phyloP scores from a whole-genome alignment of 1,284 basidiomycete species.

The Cutaneotrichosporon arboriforme region DNA sequence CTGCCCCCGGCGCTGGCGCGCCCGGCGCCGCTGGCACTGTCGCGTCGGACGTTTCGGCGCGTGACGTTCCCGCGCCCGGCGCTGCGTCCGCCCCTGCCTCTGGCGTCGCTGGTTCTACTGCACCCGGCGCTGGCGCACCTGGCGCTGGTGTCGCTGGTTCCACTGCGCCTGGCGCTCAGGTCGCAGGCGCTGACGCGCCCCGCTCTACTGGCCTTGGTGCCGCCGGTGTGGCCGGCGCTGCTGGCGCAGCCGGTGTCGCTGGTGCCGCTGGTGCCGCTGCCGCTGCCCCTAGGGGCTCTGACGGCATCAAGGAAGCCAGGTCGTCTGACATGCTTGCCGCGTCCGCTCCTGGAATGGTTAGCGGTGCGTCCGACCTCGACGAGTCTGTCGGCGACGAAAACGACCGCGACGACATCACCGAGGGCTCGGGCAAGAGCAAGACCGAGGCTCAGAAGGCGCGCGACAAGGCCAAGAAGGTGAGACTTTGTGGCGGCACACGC shows the following conservation, averaged over 20 bases:
- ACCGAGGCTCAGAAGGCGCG: neutral
- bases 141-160: neutral
- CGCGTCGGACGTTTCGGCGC: neutral
- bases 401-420: neutral
- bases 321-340: neutral
- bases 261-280: neutral
- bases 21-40: neutral
- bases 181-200: neutral
- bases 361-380: neutral
- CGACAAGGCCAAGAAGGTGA: slow-evolving; percentile 7
- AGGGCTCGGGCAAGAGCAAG: neutral
- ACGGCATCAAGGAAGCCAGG: neutral
- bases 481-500: neutral
- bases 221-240: neutral
- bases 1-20: neutral
- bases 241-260: neutral
- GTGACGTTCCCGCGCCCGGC: neutral
- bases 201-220: neutral
- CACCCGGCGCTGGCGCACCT: neutral
- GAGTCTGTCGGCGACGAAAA: slow-evolving; percentile 4
- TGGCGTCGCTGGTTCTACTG: neutral
- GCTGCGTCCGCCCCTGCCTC: neutral
- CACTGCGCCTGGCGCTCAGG: neutral
- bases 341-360: neutral
- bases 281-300: neutral